Evolutionary conservation across 176 grass and related monocot species (phyloP), one percentile per base, ranked within the genome.

Genomic region (Pontederia crassipes): DNA sequence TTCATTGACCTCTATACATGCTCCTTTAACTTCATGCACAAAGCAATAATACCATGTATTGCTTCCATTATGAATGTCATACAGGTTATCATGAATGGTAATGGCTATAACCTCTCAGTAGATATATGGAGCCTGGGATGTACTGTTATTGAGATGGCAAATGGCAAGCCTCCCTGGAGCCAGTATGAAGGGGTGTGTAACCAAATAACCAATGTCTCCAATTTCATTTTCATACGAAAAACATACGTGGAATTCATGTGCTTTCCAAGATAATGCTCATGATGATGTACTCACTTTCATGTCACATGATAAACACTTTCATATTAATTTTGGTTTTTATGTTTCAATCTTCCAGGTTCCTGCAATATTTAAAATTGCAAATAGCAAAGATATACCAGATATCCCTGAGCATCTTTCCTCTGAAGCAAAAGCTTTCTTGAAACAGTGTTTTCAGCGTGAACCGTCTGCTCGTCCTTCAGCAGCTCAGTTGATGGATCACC

Each of bases 41-140:
- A 52, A 52, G 50, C 32, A 40, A 7, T 40, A 40, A 40, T 40
- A 40, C 6, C 32, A 40, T 40, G 32, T 4, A 3, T 40, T 3
- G 32, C 32, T 40, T 40, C 32, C 49, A 40, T 51, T 40, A 52
- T 49, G 18, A 65, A 74, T 45, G 77, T 57, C 47, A 2, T 78
- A 17, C 70, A 96, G 91, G 83, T 96, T 67, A 86, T 96, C 77
- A 90, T 96, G 91, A 87, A 90, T 60, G 72, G 48, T 58, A 90
- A 74, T 80, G 83, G 91, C 35, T 96, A 96, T 75, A 80, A 59
- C 69, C 84, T 96, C 61, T 66, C 91, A 46, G 91, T 89, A 17
- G 91, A 96, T 49, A 90, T 90, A 75, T 96, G 91, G 91, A 96
- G 91, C 72, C 80, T 96, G 62, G 91, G 91, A n/a, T 96, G 91